Conservation (phyloP, 495 filamentous ascomycete genomes). For the Aspergillus olivimuriae region DNA sequence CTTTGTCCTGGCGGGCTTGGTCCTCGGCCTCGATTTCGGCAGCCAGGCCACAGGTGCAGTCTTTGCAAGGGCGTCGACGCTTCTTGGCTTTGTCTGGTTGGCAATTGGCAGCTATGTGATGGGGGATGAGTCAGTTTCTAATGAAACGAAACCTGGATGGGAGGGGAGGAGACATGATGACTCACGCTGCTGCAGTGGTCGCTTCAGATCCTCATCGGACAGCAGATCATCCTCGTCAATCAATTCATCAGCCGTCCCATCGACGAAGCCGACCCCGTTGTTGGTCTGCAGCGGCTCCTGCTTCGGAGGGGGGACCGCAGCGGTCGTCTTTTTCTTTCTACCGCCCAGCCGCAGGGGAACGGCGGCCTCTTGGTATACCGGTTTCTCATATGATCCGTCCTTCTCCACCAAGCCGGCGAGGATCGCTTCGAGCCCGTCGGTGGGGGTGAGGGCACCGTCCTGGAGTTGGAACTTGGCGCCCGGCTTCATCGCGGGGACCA, state of each 20-base stretch:
- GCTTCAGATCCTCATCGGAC: slow-evolving; percentile 70
- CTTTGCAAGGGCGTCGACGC: slow-evolving; percentile 89
- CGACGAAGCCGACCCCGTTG: slow-evolving; percentile 1
- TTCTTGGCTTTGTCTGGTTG: slow-evolving; percentile 79
- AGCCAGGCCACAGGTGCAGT: slow-evolving; percentile 91
- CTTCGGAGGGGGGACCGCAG: slow-evolving; percentile 11
- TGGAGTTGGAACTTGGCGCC: slow-evolving; percentile 65
- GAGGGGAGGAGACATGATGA: slow-evolving; percentile 9
- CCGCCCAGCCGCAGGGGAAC: slow-evolving; percentile 67
- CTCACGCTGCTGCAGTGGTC: slow-evolving; percentile 71
- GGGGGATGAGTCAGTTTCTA: neutral
- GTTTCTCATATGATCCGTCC: slow-evolving; percentile 61
- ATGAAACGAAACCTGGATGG: neutral
- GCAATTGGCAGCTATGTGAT: slow-evolving; percentile 65
- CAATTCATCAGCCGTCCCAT: slow-evolving; percentile 61
- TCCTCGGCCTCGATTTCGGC: slow-evolving; percentile 77
- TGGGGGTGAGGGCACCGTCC: slow-evolving; percentile 51
- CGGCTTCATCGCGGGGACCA: slow-evolving; percentile 63
- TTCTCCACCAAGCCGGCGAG: slow-evolving; percentile 71
- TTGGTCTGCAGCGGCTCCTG: slow-evolving; percentile 29
- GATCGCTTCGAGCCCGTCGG: slow-evolving; percentile 58
- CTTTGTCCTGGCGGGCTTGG: slow-evolving; percentile 54
- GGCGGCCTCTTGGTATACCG: slow-evolving; percentile 48
- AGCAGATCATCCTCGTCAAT: slow-evolving; percentile 88
- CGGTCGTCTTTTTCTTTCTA: slow-evolving; percentile 52